These are phyloP conservation scores for Phytophthora sp. DNA, from an alignment of 352 stramenopile species.

Conservation along the genomic window DNA sequence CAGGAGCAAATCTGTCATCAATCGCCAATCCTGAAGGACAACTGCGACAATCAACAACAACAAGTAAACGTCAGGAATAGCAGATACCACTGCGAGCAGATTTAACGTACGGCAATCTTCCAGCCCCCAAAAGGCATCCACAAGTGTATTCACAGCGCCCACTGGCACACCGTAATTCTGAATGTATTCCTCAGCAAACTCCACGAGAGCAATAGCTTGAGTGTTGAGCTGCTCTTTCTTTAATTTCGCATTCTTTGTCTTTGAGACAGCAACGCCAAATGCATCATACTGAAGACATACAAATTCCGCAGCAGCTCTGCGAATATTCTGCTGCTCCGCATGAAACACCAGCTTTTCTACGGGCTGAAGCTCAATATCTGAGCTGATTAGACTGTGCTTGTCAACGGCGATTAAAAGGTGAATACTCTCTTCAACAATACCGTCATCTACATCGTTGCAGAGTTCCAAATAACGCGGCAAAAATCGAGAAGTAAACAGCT, in stretches of 20 bases:
- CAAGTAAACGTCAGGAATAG: slow-evolving; percentile 5
- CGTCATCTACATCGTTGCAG: slow-evolving; percentile 80
- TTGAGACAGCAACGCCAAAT: slow-evolving; percentile 80
- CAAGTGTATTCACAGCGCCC: slow-evolving; percentile 72
- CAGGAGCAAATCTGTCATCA: slow-evolving; percentile 76
- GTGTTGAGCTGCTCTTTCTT: slow-evolving; percentile 87
- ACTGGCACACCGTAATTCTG: slow-evolving; percentile 66
- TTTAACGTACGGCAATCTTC: slow-evolving; percentile 83
- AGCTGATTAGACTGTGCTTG: slow-evolving; percentile 82
- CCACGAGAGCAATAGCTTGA: slow-evolving; percentile 88
- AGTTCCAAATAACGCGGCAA: slow-evolving; percentile 80
- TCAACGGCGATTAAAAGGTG: slow-evolving; percentile 82
- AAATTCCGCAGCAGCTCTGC: slow-evolving; percentile 84
- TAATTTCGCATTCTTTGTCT: slow-evolving; percentile 57
- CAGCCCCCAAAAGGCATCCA: slow-evolving; percentile 86
- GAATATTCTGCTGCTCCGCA: slow-evolving; percentile 69
- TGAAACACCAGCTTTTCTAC: slow-evolving; percentile 88
- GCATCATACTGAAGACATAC: slow-evolving; percentile 90
- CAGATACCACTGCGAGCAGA: neutral
- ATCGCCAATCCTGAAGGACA: slow-evolving; percentile 82
- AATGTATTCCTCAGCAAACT: slow-evolving; percentile 90
- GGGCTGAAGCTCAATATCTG: slow-evolving; percentile 73
- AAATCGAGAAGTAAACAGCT: slow-evolving; percentile 84
- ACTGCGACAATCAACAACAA: slow-evolving; percentile 50
- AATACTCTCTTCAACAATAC: slow-evolving; percentile 73